Evolutionary conservation across 768 basidiomycete species (phyloP), one percentile per base, ranked within the genome.

Genomic region (Russula ochroleuca): DNA sequence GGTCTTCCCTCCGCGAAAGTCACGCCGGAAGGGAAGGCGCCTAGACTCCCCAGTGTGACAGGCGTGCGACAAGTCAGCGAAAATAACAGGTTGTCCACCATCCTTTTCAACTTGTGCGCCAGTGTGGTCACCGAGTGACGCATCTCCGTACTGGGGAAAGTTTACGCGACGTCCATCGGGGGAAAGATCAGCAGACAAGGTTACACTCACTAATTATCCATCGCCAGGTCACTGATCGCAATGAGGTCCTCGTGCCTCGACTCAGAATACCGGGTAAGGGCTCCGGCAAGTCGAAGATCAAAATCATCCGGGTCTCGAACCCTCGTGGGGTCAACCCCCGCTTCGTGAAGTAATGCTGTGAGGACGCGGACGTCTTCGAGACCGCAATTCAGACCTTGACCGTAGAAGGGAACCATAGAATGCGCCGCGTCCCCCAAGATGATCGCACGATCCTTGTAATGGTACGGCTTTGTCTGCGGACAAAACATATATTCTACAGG

Each of bases 381-480:
- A 17, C 96, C 96, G 72, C 95, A 97, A 72, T 99, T 99, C 69
- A 98, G 82, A 47, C 96, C 96, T 80, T 99, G 96, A 48, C 96
- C 91, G 73, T 90, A 94, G 78, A 94, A 95, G 66, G 96, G 95
- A n/a, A 95, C 94, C 94, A 98, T 98, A 48, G 93, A 90, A 75
- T 99, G 96, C 13, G 94, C 92, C 45, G 96, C 89, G 75, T 99
- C 96, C 60, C 96, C 96, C 55, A 99, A 76, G 60, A 98, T 83
- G 43, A 98, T 81, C 66, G 80, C 92, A 69, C 90, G 83, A 77
- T 93, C 92, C 76, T 83, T 82, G 80, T 92, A 93, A 75, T 97
- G 93, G 76, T 94, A 95, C 55, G 93, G 94, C 63, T 80, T 85
- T 69, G 85, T 82, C 94, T 95, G 68, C 63, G 60, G 35, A 43